phyloP scores from a whole-genome alignment of 2,329 filamentous ascomycete genomes.

The Xylariaceae sp. region DNA sequence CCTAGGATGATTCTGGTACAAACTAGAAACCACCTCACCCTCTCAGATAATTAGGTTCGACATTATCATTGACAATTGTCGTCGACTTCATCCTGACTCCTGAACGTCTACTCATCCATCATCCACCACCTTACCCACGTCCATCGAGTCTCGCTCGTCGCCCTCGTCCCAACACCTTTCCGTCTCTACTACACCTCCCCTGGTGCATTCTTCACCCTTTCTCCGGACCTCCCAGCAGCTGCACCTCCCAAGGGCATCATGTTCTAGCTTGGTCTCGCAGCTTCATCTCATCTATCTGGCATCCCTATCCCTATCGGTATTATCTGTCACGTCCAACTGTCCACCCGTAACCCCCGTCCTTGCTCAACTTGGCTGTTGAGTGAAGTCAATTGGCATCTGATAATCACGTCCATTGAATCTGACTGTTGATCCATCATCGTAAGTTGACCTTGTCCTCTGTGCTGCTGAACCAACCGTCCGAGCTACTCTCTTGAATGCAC shows the following conservation, averaged over 20 bases:
- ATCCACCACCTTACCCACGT: no score
- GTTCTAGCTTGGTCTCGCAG: conserved; percentile 23
- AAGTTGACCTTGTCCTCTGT: conserved; percentile 7
- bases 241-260: conserved; percentile 21
- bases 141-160: not conserved
- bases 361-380: conserved; percentile 22
- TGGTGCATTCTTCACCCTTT: not conserved
- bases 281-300: conserved; percentile 17
- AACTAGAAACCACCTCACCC: no score
- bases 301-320: conserved; percentile 25
- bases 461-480: not conserved
- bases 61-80: no score
- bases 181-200: not conserved
- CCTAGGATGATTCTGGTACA: no score
- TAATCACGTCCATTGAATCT: conserved; percentile 11
- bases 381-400: conserved; percentile 18
- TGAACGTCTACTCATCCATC: no score
- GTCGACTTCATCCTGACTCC: no score
- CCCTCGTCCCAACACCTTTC: not conserved
- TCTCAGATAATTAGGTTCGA: no score
- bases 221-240: not conserved
- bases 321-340: conserved; percentile 28
- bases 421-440: conserved; percentile 17
- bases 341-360: conserved; percentile 14
- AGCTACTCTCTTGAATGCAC: not conserved